Evolutionary conservation across 73 alveolate species (phyloP).

Genomic region (Halteria grandinella): DNA sequence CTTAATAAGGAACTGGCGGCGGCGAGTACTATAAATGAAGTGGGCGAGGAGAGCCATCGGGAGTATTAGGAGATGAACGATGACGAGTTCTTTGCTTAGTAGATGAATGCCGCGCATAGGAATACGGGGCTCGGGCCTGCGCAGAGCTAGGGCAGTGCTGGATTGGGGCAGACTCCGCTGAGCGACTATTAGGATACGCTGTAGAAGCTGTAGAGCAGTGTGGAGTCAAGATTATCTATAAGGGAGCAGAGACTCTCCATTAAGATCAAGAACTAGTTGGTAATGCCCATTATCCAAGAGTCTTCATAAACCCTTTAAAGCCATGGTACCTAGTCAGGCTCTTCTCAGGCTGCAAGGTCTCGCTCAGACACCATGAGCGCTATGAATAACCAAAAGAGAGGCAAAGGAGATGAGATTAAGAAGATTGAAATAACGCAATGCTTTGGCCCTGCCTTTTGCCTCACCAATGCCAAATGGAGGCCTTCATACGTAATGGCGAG

Average conservation of each 20-base stretch:
- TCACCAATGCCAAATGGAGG: constrained; percentile 48
- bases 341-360: no score
- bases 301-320: no score
- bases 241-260: not conserved
- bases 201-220: no score
- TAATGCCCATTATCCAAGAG: constrained; percentile 19
- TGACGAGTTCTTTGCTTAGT: not conserved
- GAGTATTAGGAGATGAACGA: constrained; percentile 13
- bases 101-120: no score
- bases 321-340: no score
- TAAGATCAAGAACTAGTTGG: not conserved
- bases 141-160: no score
- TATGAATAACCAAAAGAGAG: not conserved
- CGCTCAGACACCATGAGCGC: no score
- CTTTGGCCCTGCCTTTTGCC: constrained; percentile 25
- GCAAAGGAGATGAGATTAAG: constrained; percentile 3
- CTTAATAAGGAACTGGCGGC: not conserved
- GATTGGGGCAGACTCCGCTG: no score
- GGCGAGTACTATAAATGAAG: constrained; percentile 2
- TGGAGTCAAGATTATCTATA: not conserved
- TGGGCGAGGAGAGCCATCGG: constrained; percentile 3
- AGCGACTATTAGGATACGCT: no score
- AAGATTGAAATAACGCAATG: not conserved
- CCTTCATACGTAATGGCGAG: constrained; percentile 39
- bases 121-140: no score